Percentiles rank a stretch among this genome's conserved stretches.
Evolutionary conservation across 305 asterid species (phyloP).

Genomic region (Solanum hybrid): DNA sequence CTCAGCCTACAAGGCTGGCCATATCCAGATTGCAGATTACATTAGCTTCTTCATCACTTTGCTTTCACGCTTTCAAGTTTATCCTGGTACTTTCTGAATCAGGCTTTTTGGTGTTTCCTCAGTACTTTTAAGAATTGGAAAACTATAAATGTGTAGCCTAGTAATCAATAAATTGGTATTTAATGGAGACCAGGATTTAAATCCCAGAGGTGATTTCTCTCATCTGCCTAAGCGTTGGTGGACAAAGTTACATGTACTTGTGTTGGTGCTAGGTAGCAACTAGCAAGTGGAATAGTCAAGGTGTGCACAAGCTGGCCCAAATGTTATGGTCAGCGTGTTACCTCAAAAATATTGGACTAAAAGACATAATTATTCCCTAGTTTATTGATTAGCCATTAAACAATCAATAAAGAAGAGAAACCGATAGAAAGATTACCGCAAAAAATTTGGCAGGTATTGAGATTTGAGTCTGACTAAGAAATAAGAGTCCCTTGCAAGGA

Average conservation of each 20-base stretch:
- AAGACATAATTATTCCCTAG: background rate
- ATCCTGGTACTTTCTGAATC: constrained; percentile 50
- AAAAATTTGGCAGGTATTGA: background rate
- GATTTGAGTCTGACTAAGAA: background rate
- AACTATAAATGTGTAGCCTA: background rate
- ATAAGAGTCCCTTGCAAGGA: background rate
- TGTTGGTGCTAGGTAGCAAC: background rate
- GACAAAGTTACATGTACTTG: background rate
- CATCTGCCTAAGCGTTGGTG: background rate
- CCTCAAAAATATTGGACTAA: background rate
- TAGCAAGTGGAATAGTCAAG: background rate
- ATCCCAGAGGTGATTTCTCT: background rate
- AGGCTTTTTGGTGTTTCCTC: constrained; percentile 1
- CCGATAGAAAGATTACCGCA: background rate
- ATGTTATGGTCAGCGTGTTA: background rate
- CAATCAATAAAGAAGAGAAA: background rate
- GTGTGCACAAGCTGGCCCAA: background rate
- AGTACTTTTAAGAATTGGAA: background rate
- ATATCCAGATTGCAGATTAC: constrained; percentile 62
- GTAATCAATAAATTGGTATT: background rate
- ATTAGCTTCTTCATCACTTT: constrained; percentile 73
- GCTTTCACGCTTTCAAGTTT: constrained; percentile 57
- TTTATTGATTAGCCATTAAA: background rate
- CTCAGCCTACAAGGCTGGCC: constrained; percentile 71
- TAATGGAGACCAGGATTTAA: background rate